phyloP scores from a whole-genome alignment of 225 moss, liverwort and hornwort species.

The Physcomitrium patens region DNA sequence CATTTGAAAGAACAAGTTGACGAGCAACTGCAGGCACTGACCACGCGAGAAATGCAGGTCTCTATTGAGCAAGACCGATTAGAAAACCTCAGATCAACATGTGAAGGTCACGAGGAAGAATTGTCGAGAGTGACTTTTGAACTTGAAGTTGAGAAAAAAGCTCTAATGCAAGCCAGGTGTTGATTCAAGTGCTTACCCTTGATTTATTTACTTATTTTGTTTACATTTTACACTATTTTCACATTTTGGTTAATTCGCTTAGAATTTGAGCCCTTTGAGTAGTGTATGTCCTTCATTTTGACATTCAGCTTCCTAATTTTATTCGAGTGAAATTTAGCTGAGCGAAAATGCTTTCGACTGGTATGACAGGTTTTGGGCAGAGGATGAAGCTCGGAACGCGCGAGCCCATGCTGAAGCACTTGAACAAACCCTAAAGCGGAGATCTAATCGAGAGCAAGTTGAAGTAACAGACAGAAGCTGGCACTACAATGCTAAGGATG shows the following conservation, averaged over 20 bases:
- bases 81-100: conserved; percentile 49
- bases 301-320: background rate
- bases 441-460: conserved; percentile 49
- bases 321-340: background rate
- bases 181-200: conserved; percentile 26
- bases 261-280: background rate
- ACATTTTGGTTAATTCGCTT: background rate
- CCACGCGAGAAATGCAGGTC: conserved; percentile 49
- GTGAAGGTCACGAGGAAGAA: conserved; percentile 48
- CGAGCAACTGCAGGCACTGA: conserved; percentile 57
- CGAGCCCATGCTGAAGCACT: conserved; percentile 62
- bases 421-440: conserved; percentile 59
- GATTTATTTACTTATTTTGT: background rate
- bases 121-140: conserved; percentile 43
- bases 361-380: conserved; percentile 65
- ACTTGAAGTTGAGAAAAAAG: conserved; percentile 76
- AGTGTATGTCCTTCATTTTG: background rate
- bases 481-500: conserved; percentile 46
- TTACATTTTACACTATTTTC: background rate
- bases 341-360: background rate
- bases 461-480: conserved; percentile 64
- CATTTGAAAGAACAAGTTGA: conserved; percentile 58
- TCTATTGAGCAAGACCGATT: conserved; percentile 64
- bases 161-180: conserved; percentile 67
- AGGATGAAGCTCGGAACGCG: conserved; percentile 77